Evolutionary conservation across 179 eudicot genomes (phyloP).

Genomic region (Monotropa hypopitys): DNA sequence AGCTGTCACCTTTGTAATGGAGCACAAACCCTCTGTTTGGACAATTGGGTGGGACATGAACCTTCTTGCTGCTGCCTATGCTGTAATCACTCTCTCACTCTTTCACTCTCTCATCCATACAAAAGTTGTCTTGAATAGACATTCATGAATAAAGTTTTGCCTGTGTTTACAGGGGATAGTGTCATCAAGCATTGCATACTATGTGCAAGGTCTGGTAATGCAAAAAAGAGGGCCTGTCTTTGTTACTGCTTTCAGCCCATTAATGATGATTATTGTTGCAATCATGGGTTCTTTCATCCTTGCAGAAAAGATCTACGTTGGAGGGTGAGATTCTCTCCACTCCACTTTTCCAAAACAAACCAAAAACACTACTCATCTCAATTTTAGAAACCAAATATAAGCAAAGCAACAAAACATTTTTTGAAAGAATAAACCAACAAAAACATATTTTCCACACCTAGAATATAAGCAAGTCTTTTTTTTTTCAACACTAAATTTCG

Average conservation of each 20-base stretch:
- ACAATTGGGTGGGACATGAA: slow-evolving; percentile 92
- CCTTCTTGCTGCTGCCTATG: slow-evolving; percentile 95
- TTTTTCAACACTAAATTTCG: no score
- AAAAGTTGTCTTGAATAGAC: no score
- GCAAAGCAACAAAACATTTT: no score
- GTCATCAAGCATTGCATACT: slow-evolving; percentile 79
- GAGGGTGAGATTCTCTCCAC: slow-evolving; percentile 39
- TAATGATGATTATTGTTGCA: slow-evolving; percentile 95
- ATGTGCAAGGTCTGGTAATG: slow-evolving; percentile 91
- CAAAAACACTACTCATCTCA: no score
- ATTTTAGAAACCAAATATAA: no score
- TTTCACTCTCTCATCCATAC: neutral
- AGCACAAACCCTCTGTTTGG: slow-evolving; percentile 73
- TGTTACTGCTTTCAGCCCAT: slow-evolving; percentile 88
- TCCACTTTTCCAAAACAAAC: no score
- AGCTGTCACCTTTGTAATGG: slow-evolving; percentile 84
- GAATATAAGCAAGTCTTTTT: no score
- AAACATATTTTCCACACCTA: no score
- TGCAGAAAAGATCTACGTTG: slow-evolving; percentile 71
- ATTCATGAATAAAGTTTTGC: neutral
- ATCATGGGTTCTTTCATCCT: slow-evolving; percentile 90
- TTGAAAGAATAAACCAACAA: no score
- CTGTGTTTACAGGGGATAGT: slow-evolving; percentile 56
- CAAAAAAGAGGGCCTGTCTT: slow-evolving; percentile 87
- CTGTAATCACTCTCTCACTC: slow-evolving; percentile 32